Base-by-base conservation (phyloP, 805 yeast genomes). In the Cyberlindnera misumaiensis region DNA sequence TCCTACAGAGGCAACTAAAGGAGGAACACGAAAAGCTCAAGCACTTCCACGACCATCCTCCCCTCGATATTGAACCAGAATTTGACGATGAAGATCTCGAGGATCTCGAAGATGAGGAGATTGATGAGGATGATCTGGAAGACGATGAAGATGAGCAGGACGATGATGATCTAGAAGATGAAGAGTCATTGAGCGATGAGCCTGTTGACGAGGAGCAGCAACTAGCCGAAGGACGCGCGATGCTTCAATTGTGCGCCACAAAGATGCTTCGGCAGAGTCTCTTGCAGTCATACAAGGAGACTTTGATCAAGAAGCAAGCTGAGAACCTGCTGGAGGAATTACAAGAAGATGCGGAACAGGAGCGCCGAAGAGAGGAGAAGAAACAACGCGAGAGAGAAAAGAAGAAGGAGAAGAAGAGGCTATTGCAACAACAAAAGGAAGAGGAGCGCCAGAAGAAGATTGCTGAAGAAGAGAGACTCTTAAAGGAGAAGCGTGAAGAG, bases 231-330 rank as follows among this genome's bases (percentile, higher is more conserved):
- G 81, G 90, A 11, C 81, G 89, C 28, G 77, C 83, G 18, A 72
- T 86, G 68, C 72, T 89, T 44, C 87, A 85, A 51, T 69, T 84
- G 38, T 83, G 87, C 40, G 84, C 89, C 1, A 81, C 93, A 4
- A 77, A 85, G 38, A 68, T 86, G 55, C 72, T 89, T 49, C 85
- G 83, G 52, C 79, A 76, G 47, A 72, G 87, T 32, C 73, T 89
- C 25, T 67, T 83, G 52, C 75, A 72, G 24, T 85, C 95, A 0
- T 88, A 80, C 54, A 83, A 83, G 44, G 89, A 82, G 50, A 82
- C 77, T 46, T 75, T 83, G 34, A 89, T 95, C 11, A 86, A 82
- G 43, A 93, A 83, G 49, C 70, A 80, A 41, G 72, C 82, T 10
- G 64, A 70, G 41, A 73, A 71, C 42, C 66, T 83, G 45, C 67